Evolutionary conservation across 1,284 basidiomycete species (phyloP), one percentile per base, ranked within the genome.

Genomic region (Xerocomus amazonicus): DNA sequence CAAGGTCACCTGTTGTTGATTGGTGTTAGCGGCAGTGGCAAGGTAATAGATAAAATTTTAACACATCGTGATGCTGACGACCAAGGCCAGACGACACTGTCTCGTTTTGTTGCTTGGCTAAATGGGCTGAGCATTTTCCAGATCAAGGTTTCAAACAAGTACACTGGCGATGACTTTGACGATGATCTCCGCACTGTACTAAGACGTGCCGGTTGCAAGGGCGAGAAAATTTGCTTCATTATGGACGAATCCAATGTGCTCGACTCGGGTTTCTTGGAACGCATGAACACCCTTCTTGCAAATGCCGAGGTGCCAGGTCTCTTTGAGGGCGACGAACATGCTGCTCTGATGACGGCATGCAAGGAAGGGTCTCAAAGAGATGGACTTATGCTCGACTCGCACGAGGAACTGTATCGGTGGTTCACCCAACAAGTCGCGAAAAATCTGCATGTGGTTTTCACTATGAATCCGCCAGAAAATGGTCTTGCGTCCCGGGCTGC

Each of bases 221-320:
- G 93, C 59, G 97, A 99, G 71, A 98, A 98, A 73, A 90, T 99
- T 36, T 98, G 94, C 67, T 99, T 99, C 79, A 98, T 99, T 70
- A 98, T 99, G 95, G 97, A 99, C 69, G 97, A 99, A 69, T 97
- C 93, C 1, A 99, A 99, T 63, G 95, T 99, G 27, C 85, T 98
- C 34, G 96, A 99, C 67, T 94, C 97, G 6, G 97, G 97, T 49
- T 98, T 99, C 78, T 74, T 99, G 54, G 97, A 99, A 68, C 84
- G 97, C 31, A 98, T 99, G 93, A 99, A 99, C 70, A 99, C 95
- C 0, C 81, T 99, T 4, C 81, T 99, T 12, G 97, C 97, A 35
- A 99, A 99, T 62, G 96, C 96, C n/a, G 97, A 99, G 70, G 96
- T 99, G 14, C 97, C 97, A 0, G 97, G 97, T 67, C 78, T 99